Evolutionary conservation across 2,329 filamentous ascomycete species (phyloP).

Genomic region (Fusarium armeniacum): DNA sequence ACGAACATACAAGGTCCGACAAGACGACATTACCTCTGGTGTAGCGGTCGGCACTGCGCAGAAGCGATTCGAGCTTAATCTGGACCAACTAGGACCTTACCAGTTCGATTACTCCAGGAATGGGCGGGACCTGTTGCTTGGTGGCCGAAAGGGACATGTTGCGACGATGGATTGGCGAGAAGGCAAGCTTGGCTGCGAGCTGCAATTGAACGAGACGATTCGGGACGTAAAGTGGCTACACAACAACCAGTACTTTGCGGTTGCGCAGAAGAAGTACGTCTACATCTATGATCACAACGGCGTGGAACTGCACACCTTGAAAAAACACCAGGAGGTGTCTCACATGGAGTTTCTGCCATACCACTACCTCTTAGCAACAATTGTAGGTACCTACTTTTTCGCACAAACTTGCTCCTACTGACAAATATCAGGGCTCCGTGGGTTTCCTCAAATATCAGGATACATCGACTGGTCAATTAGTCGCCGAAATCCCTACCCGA

Average conservation of each 20-base stretch:
- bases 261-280: conserved; percentile 95
- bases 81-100: conserved; percentile 89
- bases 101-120: conserved; percentile 90
- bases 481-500: conserved; percentile 87
- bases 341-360: conserved; percentile 97
- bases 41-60: conserved; percentile 88
- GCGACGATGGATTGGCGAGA: conserved; percentile 97
- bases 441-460: conserved; percentile 95
- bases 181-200: conserved; percentile 89
- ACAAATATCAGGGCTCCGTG: conserved; percentile 72
- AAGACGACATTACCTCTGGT: conserved; percentile 83
- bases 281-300: conserved; percentile 96
- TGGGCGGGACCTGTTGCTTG: conserved; percentile 86
- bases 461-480: conserved; percentile 90
- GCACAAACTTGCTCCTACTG: neutral
- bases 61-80: conserved; percentile 90
- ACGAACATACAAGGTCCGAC: conserved; percentile 90
- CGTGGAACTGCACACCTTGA: conserved; percentile 91
- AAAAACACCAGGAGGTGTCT: conserved; percentile 90
- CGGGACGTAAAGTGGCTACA: conserved; percentile 92
- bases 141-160: conserved; percentile 92
- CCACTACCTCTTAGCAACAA: conserved; percentile 91
- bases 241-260: conserved; percentile 94
- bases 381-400: conserved; percentile 66
- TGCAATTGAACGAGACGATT: conserved; percentile 91